Evolutionary conservation across 495 filamentous ascomycete genomes (phyloP).

Genomic region (Sabuloglossum arenarium): DNA sequence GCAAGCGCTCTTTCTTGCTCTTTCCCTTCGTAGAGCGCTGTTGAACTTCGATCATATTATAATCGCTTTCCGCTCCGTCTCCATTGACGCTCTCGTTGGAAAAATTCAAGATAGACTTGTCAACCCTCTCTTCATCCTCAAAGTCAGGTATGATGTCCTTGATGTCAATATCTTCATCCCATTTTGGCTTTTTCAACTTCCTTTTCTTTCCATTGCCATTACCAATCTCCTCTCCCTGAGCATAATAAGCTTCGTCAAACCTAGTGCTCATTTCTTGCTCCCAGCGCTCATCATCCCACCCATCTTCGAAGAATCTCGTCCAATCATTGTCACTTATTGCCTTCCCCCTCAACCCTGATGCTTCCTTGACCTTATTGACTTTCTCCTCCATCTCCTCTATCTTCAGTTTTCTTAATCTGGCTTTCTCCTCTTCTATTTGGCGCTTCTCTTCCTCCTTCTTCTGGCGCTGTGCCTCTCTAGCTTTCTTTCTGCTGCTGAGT

Average conservation of each 20-base stretch:
- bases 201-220: slow-evolving; percentile 28
- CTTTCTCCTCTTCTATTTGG: slow-evolving; percentile 58
- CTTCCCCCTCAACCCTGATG: slow-evolving; percentile 54
- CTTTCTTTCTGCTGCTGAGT: slow-evolving; percentile 49
- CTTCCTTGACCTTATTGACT: slow-evolving; percentile 62
- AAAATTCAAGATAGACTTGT: slow-evolving; percentile 29
- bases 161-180: slow-evolving; percentile 95
- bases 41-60: slow-evolving; percentile 9
- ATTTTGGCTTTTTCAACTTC: slow-evolving; percentile 72
- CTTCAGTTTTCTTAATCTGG: slow-evolving; percentile 64
- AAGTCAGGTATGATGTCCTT: slow-evolving; percentile 80
- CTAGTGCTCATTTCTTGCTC: slow-evolving; percentile 66
- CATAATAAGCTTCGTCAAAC: slow-evolving; percentile 83
- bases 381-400: slow-evolving; percentile 73
- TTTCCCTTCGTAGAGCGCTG: slow-evolving; percentile 11
- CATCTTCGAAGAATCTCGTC: slow-evolving; percentile 59
- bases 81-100: slow-evolving; percentile 27
- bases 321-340: slow-evolving; percentile 56
- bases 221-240: slow-evolving; percentile 26
- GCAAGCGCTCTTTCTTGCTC: slow-evolving; percentile 32
- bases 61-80: slow-evolving; percentile 6
- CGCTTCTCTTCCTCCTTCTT: slow-evolving; percentile 60
- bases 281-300: slow-evolving; percentile 74
- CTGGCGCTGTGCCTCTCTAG: slow-evolving; percentile 52
- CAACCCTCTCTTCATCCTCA: slow-evolving; percentile 30